A percentile compares a stretch with the other conserved stretches of the same genome.
These are phyloP conservation scores for Gleditsia sinensis DNA, from an alignment of 306 rosid genomes.

Conservation along the genomic window DNA sequence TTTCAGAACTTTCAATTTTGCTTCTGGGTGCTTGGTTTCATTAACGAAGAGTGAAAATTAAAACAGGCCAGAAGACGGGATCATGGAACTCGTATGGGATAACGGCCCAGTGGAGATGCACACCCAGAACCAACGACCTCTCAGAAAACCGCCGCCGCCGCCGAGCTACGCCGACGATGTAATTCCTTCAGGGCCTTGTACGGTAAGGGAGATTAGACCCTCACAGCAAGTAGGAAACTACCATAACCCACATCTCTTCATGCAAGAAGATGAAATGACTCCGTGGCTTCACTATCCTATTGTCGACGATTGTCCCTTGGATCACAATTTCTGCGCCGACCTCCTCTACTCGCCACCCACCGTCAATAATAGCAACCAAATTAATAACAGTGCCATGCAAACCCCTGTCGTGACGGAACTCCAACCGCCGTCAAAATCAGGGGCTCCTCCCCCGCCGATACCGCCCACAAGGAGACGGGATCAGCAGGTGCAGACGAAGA, in stretches of 20 bases:
- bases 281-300: constrained; percentile 74
- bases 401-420: constrained; percentile 22
- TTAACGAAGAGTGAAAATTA: neutral
- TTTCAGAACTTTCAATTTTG: neutral
- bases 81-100: constrained; percentile 80
- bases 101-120: constrained; percentile 68
- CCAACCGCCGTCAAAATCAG: constrained; percentile 3
- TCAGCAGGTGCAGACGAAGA: constrained; percentile 20
- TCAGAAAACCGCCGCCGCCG: constrained; percentile 32
- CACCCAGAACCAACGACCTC: constrained; percentile 56
- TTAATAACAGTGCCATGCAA: neutral
- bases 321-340: constrained; percentile 55
- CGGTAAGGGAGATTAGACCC: constrained; percentile 37
- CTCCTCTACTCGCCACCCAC: constrained; percentile 37
- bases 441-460: constrained; percentile 46
- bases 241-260: constrained; percentile 49
- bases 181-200: constrained; percentile 27
- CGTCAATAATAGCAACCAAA: neutral
- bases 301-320: constrained; percentile 58
- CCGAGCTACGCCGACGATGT: constrained; percentile 6
- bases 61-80: constrained; percentile 63
- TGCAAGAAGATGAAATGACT: constrained; percentile 81
- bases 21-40: neutral
- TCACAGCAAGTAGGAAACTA: constrained; percentile 27
- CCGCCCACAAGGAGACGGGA: constrained; percentile 41